phyloP scores from a whole-genome alignment of 2,329 filamentous ascomycete genomes.

The Neofusicoccum laricinum region DNA sequence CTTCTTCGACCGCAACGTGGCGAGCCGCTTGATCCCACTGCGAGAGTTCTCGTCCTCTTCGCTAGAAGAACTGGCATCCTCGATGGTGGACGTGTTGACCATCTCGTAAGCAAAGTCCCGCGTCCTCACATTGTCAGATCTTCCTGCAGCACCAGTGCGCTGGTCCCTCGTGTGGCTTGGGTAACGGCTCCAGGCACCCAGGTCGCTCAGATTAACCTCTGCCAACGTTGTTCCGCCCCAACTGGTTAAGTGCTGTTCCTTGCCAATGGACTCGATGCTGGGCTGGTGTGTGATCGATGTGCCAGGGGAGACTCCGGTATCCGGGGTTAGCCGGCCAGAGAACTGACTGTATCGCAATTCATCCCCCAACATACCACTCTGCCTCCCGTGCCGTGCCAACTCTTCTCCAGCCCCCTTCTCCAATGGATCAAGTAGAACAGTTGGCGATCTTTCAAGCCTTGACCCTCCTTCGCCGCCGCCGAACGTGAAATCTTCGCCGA shows the following conservation, averaged over 20 bases:
- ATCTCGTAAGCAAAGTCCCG: slow-evolving; percentile 43
- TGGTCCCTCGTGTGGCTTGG: slow-evolving; percentile 45
- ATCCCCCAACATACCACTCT: neutral
- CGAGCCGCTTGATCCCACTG: neutral
- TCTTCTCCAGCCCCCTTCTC: neutral
- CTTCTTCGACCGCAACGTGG: neutral
- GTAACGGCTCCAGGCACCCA: slow-evolving; percentile 45
- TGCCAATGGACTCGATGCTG: neutral
- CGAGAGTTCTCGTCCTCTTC: slow-evolving; percentile 26
- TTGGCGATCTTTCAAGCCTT: neutral
- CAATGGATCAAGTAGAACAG: slow-evolving; percentile 3
- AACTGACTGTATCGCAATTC: neutral
- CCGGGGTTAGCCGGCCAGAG: neutral
- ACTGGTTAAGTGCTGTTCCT: neutral
- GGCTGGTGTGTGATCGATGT: neutral
- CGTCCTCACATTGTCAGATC: slow-evolving; percentile 36
- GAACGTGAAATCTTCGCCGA: neutral
- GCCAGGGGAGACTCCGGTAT: neutral
- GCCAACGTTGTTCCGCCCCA: neutral
- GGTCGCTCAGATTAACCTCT: slow-evolving; percentile 1
- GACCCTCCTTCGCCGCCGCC: neutral
- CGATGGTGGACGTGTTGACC: slow-evolving; percentile 25
- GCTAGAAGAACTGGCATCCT: slow-evolving; percentile 19
- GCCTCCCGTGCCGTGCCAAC: neutral
- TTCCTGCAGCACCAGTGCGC: slow-evolving; percentile 39